A percentile compares a stretch with the other conserved stretches of the same genome.
Conservation (phyloP, 176 grass and related monocot species). For the Lolium multiflorum region DNA sequence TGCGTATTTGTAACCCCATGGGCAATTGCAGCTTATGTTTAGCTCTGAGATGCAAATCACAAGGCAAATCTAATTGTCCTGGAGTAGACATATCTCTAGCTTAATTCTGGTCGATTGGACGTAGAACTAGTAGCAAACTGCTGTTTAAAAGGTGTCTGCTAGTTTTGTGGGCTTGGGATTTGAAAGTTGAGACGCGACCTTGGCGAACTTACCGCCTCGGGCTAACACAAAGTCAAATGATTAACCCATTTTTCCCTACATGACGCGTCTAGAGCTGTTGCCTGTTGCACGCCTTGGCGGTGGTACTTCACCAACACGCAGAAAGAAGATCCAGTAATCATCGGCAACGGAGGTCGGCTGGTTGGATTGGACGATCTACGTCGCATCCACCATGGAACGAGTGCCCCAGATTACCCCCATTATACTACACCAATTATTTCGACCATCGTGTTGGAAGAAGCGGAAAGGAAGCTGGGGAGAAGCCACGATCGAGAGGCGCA, state of each 20-base stretch:
- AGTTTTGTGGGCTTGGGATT: background rate
- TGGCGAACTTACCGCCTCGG: background rate
- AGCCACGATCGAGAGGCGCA: conserved; percentile 1
- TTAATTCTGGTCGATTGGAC: too few species aligned
- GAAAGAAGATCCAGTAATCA: too few species aligned
- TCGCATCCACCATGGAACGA: conserved; percentile 32
- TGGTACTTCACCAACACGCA: background rate
- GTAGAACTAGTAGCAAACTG: too few species aligned
- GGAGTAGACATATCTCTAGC: too few species aligned
- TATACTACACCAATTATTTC: background rate
- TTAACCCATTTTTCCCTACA: background rate
- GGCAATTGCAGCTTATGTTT: too few species aligned
- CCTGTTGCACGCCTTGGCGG: background rate
- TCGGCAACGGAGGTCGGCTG: background rate
- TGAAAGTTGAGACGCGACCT: background rate
- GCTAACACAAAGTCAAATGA: background rate
- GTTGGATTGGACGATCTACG: conserved; percentile 18
- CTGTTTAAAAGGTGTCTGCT: too few species aligned
- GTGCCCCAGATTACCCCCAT: background rate
- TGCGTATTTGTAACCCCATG: too few species aligned
- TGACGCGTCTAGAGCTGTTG: background rate
- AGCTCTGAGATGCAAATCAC: too few species aligned
- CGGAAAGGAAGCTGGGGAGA: conserved; percentile 25
- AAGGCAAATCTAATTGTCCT: too few species aligned
- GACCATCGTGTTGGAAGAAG: background rate